A percentile compares a stretch with the other conserved stretches of the same genome.
Evolutionary conservation across 257 asterid genomes (phyloP).

Genomic region (Anisodus tanguticus): DNA sequence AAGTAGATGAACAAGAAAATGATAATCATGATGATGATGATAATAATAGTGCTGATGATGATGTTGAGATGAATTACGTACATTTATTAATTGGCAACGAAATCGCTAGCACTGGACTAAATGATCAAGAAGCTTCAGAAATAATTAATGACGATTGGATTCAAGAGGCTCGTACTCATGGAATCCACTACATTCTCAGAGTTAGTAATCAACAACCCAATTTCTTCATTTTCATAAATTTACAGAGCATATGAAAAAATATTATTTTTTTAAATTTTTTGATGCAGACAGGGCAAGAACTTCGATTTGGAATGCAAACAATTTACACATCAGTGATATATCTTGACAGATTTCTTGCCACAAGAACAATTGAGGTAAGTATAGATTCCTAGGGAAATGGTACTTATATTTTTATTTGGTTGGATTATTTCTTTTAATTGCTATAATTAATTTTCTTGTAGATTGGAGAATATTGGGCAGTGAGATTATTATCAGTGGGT

Average conservation of each 20-base stretch:
- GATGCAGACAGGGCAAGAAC: constrained; percentile 46
- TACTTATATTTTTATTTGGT: not conserved
- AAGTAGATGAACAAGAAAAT: no score
- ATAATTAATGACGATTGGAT: constrained; percentile 36
- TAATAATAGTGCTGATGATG: not conserved
- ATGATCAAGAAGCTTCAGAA: constrained; percentile 18
- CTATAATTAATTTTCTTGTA: constrained; percentile 7
- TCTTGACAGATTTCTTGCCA: constrained; percentile 61
- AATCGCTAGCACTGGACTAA: not conserved
- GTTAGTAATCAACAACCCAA: constrained; percentile 32
- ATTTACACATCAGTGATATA: constrained; percentile 57
- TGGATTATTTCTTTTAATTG: not conserved
- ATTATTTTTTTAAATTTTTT: constrained; percentile 23
- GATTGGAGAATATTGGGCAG: constrained; percentile 50
- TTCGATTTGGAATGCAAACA: constrained; percentile 57
- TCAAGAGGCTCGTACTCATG: constrained; percentile 53
- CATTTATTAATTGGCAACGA: not conserved
- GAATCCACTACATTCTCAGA: constrained; percentile 50
- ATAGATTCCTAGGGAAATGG: not conserved
- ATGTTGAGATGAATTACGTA: not conserved
- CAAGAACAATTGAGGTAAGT: constrained; percentile 55
- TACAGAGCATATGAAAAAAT: constrained; percentile 37
- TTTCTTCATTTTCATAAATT: constrained; percentile 18
- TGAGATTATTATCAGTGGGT: constrained; percentile 50
- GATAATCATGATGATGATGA: not conserved